These are phyloP conservation scores for Didymella segeticola DNA, from an alignment of 2,329 filamentous ascomycete genomes.

Conservation along the genomic window DNA sequence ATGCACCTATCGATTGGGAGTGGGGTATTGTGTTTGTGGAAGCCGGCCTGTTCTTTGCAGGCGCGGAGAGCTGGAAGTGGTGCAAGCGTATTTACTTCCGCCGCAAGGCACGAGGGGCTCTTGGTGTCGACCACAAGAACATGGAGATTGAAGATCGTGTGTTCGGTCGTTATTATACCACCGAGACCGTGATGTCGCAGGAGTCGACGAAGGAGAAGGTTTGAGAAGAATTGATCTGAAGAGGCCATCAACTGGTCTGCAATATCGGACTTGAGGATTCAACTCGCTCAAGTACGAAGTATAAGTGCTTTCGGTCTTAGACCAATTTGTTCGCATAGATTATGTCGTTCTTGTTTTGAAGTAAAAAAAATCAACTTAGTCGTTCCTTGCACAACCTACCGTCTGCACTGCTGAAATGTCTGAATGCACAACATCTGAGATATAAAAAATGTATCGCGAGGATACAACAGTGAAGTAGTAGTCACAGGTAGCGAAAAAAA, in stretches of 20 bases:
- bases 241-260: neutral
- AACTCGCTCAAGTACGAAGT: conserved; percentile 7
- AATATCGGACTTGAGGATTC: neutral
- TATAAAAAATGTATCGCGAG: too few relatives aligned
- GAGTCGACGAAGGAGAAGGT: conserved; percentile 8
- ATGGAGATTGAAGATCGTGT: conserved; percentile 14
- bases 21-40: conserved; percentile 72
- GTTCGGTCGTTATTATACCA: conserved; percentile 14
- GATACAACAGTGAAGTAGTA: too few relatives aligned
- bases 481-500: too few relatives aligned
- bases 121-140: neutral
- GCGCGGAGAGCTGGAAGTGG: conserved; percentile 72
- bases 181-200: neutral
- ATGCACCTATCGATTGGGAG: conserved; percentile 70
- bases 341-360: too few relatives aligned
- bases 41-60: conserved; percentile 66
- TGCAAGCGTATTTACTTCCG: conserved; percentile 60
- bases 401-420: neutral
- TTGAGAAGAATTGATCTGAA: neutral
- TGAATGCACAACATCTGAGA: too few relatives aligned
- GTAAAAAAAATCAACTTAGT: neutral
- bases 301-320: neutral
- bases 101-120: conserved; percentile 16
- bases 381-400: neutral
- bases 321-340: neutral